Base-by-base conservation (phyloP, 345 rosid genomes). In the Raphanus sativus region DNA sequence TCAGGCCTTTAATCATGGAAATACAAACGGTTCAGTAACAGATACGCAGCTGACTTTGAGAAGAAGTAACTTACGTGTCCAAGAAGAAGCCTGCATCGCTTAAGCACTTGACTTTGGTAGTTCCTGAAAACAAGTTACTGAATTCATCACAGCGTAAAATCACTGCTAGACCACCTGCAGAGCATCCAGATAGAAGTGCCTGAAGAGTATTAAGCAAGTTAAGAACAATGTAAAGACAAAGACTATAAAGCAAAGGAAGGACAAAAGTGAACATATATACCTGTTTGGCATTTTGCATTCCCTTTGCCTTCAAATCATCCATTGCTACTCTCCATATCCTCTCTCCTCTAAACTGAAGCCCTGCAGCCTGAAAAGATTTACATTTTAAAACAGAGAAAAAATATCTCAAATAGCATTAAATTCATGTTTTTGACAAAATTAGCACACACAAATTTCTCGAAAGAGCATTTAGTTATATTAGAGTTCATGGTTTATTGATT, bases 21-120 rank as follows among this genome's bases (percentile, higher is more conserved):
- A 45, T 54, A 85, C 52, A 80, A 26, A 33, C 45, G 8, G 62
- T 67, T 70, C 67, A 73, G 8, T 56, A 21, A 56, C 5, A 16
- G 1, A 15, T 33, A 69, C 42, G 25, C 1, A 34, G 56, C 34
- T 60, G 32, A 36, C 10, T 48, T 5, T 36, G 33, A 65, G 29
- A 36, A 17, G 58, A 16, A 50, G 50, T 25, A 76, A 79, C 85
- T 82, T 86, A 92, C 99, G 88, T 82, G 52, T 96, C 99, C 78
- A 96, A 88, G 80, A 96, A 96, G 76, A 96, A 76, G 80, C 99
- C 99, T 0, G 92, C 99, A 80, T 96, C 99, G 67, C 97, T 93
- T 81, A 95, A 84, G 84, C 99, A 95, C 76, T 95, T 95, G 34
- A 95, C 93, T 87, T 48, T 87, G n/a, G 85, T 89, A 42, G 12